Conservation (phyloP, 495 filamentous ascomycete genomes). For the Penicillium simplicissimum region DNA sequence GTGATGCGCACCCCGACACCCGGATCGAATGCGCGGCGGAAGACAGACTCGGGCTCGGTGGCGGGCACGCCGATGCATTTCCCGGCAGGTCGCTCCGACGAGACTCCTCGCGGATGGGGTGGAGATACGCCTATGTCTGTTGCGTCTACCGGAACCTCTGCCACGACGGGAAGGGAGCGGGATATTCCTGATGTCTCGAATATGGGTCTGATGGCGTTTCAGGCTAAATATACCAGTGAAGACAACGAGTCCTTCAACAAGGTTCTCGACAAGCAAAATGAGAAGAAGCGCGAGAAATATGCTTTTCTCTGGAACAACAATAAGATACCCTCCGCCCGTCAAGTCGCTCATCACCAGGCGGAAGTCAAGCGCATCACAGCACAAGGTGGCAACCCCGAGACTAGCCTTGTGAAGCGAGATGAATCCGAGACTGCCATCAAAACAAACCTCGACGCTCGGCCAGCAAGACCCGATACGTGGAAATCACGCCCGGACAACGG, state of each 20-base stretch:
- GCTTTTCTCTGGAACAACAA: conserved; percentile 87
- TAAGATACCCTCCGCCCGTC: conserved; percentile 82
- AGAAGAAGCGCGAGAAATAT: conserved; percentile 76
- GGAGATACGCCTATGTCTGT: conserved; percentile 70
- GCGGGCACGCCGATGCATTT: conserved; percentile 29
- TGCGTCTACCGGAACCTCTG: conserved; percentile 43
- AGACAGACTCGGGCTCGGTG: conserved; percentile 33
- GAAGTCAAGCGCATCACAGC: conserved; percentile 62
- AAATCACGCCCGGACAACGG: conserved; percentile 72
- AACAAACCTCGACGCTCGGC: conserved; percentile 63
- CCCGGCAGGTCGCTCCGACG: conserved; percentile 48
- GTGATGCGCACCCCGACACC: conserved; percentile 75
- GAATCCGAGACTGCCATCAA: conserved; percentile 50
- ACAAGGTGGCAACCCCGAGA: conserved; percentile 47
- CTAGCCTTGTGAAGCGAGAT: conserved; percentile 25
- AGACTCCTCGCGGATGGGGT: conserved; percentile 48
- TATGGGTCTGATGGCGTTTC: conserved; percentile 81
- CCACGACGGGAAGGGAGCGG: conserved; percentile 29
- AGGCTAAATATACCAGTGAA: conserved; percentile 91
- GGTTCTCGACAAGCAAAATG: conserved; percentile 88
- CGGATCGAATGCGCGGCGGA: conserved; percentile 39
- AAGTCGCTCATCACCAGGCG: conserved; percentile 75
- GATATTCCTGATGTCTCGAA: conserved; percentile 69
- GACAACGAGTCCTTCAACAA: conserved; percentile 96
- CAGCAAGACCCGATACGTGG: conserved; percentile 78